Percentiles rank a stretch among this genome's conserved stretches.
phyloP scores from a whole-genome alignment of 1,284 basidiomycete species.

The Malassezia nana region DNA sequence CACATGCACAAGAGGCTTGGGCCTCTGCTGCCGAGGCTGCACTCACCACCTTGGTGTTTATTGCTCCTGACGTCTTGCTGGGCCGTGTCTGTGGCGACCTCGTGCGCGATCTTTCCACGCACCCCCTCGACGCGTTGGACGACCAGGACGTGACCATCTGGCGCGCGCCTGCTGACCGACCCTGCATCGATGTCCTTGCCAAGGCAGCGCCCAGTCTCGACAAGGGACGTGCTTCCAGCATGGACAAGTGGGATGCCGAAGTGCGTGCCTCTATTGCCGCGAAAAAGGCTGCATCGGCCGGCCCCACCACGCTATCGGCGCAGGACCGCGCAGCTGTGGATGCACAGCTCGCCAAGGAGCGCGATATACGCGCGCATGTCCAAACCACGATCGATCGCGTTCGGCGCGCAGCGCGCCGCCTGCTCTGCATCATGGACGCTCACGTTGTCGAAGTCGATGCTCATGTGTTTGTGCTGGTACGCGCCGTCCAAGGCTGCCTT shows the following conservation, averaged over 20 bases:
- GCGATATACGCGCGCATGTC: conserved; percentile 29
- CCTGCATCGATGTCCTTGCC: conserved; percentile 39
- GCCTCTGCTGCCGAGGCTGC: conserved; percentile 31
- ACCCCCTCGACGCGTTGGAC: conserved; percentile 24
- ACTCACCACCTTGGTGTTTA: conserved; percentile 30
- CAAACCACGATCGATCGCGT: conserved; percentile 23
- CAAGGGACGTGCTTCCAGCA: conserved; percentile 33
- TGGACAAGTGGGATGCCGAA: conserved; percentile 47
- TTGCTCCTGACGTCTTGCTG: conserved; percentile 35
- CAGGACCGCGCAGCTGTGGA: conserved; percentile 39
- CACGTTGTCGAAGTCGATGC: conserved; percentile 26
- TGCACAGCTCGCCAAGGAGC: conserved; percentile 36
- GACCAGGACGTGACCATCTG: conserved; percentile 42
- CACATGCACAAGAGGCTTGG: conserved; percentile 21
- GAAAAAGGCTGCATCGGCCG: conserved; percentile 34
- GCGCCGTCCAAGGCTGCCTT: conserved; percentile 28
- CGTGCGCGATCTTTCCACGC: conserved; percentile 22
- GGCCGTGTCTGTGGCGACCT: conserved; percentile 28
- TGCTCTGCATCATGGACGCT: conserved; percentile 26
- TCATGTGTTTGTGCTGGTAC: conserved; percentile 30
- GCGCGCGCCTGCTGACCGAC: conserved; percentile 29
- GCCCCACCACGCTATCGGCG: conserved; percentile 34
- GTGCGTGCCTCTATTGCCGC: conserved; percentile 41
- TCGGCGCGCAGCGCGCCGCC: conserved; percentile 24
- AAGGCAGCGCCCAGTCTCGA: conserved; percentile 6